These are phyloP conservation scores for Solidago caesia DNA, from an alignment of 129 eudicot genomes.

Conservation along the genomic window DNA sequence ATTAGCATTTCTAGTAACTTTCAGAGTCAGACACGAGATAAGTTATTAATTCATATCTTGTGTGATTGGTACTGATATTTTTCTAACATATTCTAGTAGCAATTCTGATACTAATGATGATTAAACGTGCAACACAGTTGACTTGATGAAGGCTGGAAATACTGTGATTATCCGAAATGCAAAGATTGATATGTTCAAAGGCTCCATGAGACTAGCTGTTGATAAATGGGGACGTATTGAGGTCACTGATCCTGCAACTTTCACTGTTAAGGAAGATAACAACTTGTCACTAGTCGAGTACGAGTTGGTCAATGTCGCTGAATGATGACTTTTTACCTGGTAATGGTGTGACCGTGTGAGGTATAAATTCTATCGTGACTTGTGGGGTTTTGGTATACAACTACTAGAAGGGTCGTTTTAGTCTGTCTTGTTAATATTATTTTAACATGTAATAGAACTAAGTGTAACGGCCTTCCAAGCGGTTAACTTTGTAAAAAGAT, in stretches of 20 bases:
- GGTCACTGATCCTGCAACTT: slow-evolving; percentile 70
- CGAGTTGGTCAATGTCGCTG: slow-evolving; percentile 77
- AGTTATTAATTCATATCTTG: no score
- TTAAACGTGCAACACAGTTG: slow-evolving; percentile 44
- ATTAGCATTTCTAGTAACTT: no score
- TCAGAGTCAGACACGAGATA: no score
- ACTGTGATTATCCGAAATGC: slow-evolving; percentile 75
- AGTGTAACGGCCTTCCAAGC: slow-evolving; percentile 38
- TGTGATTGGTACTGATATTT: no score
- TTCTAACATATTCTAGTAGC: neutral
- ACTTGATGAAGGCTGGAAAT: slow-evolving; percentile 65
- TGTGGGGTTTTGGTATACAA: slow-evolving; percentile 56
- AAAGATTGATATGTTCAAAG: slow-evolving; percentile 81
- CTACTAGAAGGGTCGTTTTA: slow-evolving; percentile 32
- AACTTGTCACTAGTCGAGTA: slow-evolving; percentile 82
- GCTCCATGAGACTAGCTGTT: slow-evolving; percentile 80
- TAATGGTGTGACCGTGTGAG: slow-evolving; percentile 25
- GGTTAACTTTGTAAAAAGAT: slow-evolving; percentile 43
- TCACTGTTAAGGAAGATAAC: slow-evolving; percentile 79
- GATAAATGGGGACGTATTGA: slow-evolving; percentile 83
- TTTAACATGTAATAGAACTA: slow-evolving; percentile 43
- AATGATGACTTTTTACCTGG: slow-evolving; percentile 35
- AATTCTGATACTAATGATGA: slow-evolving; percentile 14
- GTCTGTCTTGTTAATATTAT: slow-evolving; percentile 33
- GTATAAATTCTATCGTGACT: slow-evolving; percentile 32